Conservation (phyloP, 306 rosid species). For the Castanea sativa region DNA sequence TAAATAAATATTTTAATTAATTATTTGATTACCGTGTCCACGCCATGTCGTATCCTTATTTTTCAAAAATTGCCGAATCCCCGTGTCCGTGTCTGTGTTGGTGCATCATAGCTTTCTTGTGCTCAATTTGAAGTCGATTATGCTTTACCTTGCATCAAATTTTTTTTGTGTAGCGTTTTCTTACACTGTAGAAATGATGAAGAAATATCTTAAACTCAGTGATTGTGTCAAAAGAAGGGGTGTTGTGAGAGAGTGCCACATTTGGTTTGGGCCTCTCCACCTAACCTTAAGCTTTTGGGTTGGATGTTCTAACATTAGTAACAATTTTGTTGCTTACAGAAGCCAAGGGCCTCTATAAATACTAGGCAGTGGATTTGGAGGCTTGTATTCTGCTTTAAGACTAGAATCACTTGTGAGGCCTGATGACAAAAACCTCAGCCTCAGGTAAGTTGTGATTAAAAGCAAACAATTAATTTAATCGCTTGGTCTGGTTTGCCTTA, state of each 20-base stretch:
- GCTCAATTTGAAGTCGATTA: not conserved
- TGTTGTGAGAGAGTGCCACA: too few species aligned
- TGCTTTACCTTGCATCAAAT: not conserved
- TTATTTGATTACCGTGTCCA: too few species aligned
- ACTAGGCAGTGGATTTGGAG: slow-evolving; percentile 96
- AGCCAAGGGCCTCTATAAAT: slow-evolving; percentile 66
- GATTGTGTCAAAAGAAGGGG: not conserved
- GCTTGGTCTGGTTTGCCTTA: not conserved
- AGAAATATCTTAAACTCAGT: not conserved
- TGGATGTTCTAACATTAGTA: not conserved
- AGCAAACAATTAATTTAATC: not conserved
- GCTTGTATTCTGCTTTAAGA: slow-evolving; percentile 85
- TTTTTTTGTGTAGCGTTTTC: too few species aligned
- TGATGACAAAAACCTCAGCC: slow-evolving; percentile 59
- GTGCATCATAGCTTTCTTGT: not conserved
- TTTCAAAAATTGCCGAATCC: too few species aligned
- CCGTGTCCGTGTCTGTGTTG: too few species aligned
- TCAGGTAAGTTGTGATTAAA: slow-evolving; percentile 43
- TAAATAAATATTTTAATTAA: too few species aligned
- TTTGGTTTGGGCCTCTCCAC: not conserved
- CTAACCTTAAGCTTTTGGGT: not conserved
- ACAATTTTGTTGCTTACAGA: slow-evolving; percentile 38
- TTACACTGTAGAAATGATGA: too few species aligned
- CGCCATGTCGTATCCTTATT: too few species aligned
- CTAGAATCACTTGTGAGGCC: slow-evolving; percentile 89